phyloP scores from a whole-genome alignment of 441 rosid genomes.

The Theobroma grandiflorum region DNA sequence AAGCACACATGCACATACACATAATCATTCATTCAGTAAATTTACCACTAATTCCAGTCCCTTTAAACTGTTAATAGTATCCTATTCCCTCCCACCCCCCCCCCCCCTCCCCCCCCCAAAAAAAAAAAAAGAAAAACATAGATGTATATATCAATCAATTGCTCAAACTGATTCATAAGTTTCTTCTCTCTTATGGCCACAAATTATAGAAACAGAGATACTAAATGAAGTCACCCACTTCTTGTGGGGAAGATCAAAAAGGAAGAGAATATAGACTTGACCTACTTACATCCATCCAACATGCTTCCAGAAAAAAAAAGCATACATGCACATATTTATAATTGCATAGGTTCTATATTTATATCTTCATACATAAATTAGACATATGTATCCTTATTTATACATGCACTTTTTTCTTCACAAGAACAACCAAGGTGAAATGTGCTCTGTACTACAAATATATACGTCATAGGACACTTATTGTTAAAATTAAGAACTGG shows the following conservation, averaged over 20 bases:
- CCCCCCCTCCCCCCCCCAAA: too few species aligned
- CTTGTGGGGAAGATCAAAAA: neutral
- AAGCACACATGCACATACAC: too few species aligned
- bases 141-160: too few species aligned
- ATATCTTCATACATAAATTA: neutral
- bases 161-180: conserved; percentile 9
- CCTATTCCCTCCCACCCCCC: too few species aligned
- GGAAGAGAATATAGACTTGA: too few species aligned
- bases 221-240: conserved; percentile 18
- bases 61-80: too few species aligned
- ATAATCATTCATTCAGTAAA: neutral
- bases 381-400: neutral
- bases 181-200: neutral
- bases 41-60: neutral
- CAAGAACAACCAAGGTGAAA: neutral
- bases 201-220: neutral
- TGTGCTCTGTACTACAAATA: neutral
- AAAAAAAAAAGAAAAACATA: too few species aligned
- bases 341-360: neutral
- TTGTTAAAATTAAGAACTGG: neutral
- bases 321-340: neutral
- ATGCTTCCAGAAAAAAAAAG: neutral
- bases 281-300: neutral
- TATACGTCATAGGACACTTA: neutral
- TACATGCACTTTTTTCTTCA: neutral